phyloP scores from a whole-genome alignment of 768 basidiomycete genomes.

The Stropharia rugosoannulata region DNA sequence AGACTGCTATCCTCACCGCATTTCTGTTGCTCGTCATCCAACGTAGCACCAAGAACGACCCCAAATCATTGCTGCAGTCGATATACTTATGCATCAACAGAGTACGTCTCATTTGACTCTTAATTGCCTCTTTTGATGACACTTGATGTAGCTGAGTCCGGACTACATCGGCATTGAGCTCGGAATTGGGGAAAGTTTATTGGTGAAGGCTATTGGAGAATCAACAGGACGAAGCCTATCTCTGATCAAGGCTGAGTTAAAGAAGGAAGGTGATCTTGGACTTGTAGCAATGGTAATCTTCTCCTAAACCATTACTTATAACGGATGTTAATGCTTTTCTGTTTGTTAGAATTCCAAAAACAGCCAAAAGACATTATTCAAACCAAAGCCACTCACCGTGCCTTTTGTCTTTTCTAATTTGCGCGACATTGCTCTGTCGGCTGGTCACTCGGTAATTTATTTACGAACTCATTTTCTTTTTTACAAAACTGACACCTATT shows the following conservation, averaged over 20 bases:
- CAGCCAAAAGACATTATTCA: conserved; percentile 91
- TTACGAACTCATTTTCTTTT: background rate
- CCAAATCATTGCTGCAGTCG: conserved; percentile 75
- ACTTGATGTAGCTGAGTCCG: conserved; percentile 69
- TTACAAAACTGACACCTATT: conserved; percentile 5
- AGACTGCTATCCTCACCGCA: conserved; percentile 82
- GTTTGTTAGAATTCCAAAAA: conserved; percentile 81
- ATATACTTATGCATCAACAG: conserved; percentile 98
- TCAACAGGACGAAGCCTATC: conserved; percentile 87
- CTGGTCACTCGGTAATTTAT: conserved; percentile 71
- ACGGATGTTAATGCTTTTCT: background rate
- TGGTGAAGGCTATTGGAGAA: conserved; percentile 94
- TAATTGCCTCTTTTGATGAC: background rate
- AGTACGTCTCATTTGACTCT: conserved; percentile 41
- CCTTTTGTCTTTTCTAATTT: conserved; percentile 88
- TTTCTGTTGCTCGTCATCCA: conserved; percentile 91
- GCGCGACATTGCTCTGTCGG: conserved; percentile 83
- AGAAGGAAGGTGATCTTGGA: conserved; percentile 94
- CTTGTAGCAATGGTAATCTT: conserved; percentile 87
- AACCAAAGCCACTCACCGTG: conserved; percentile 87
- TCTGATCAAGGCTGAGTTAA: conserved; percentile 86
- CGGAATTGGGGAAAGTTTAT: conserved; percentile 92
- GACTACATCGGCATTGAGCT: conserved; percentile 95
- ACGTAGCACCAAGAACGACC: conserved; percentile 74
- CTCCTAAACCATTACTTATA: background rate